These are phyloP conservation scores for Pistacia atlantica DNA, from an alignment of 345 rosid species.

Conservation along the genomic window DNA sequence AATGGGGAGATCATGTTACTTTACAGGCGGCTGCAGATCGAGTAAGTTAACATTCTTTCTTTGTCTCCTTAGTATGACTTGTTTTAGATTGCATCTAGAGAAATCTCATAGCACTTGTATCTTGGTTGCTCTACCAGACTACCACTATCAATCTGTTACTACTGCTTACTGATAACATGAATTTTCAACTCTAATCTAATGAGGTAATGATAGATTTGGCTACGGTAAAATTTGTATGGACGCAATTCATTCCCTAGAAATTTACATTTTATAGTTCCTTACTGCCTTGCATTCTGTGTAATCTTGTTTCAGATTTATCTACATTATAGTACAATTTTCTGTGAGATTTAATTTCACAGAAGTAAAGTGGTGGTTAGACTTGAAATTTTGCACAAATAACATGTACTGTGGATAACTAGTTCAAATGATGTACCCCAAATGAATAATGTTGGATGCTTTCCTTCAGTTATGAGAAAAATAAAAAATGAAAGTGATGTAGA, in stretches of 20 bases:
- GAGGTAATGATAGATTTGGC: neutral
- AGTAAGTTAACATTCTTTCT: slow-evolving; percentile 49
- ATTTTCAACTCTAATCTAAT: neutral
- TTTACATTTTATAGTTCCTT: neutral
- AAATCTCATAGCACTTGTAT: too few species aligned
- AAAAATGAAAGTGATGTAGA: neutral
- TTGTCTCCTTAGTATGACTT: neutral
- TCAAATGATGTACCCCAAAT: neutral
- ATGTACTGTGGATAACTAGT: neutral
- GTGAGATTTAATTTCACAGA: neutral
- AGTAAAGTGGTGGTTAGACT: neutral
- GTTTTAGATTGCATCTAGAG: neutral
- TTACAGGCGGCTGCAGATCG: slow-evolving; percentile 97
- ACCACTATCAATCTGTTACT: neutral
- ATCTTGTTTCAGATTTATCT: neutral
- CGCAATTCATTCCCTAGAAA: neutral
- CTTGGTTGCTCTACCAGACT: neutral
- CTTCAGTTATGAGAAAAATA: neutral
- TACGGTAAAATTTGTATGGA: neutral
- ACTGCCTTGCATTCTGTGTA: neutral
- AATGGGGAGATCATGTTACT: slow-evolving; percentile 98
- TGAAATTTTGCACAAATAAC: neutral
- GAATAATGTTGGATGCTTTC: neutral
- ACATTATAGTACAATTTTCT: neutral
- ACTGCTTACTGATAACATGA: slow-evolving; percentile 2